phyloP scores from a whole-genome alignment of 2,329 filamentous ascomycete species.

The Stachybotrys elegans region DNA sequence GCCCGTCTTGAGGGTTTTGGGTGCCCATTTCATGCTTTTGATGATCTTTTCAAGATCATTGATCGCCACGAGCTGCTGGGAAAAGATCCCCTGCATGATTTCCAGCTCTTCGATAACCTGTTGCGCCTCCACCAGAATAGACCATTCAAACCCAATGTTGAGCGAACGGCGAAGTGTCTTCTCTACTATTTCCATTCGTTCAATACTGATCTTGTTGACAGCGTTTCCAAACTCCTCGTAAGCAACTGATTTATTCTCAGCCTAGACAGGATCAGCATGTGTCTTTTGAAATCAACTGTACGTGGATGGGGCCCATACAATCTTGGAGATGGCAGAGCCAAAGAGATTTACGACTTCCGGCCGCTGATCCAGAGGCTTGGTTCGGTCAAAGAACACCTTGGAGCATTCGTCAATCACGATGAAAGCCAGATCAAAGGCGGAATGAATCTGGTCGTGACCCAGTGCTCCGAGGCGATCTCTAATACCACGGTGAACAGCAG shows the following conservation, averaged over 20 bases:
- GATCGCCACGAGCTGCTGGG: conserved; percentile 8
- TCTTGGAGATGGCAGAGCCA: conserved; percentile 14
- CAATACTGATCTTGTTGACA: conserved; percentile 16
- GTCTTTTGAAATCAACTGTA: background rate
- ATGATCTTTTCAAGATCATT: conserved; percentile 12
- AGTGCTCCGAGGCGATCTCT: conserved; percentile 25
- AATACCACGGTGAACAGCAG: conserved; percentile 28
- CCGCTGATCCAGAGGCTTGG: conserved; percentile 11
- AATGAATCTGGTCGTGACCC: conserved; percentile 8
- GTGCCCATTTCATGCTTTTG: conserved; percentile 2
- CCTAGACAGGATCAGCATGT: background rate
- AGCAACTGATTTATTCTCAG: conserved; percentile 10
- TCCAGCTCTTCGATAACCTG: conserved; percentile 13
- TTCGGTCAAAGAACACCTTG: conserved; percentile 13
- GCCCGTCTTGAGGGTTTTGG: background rate
- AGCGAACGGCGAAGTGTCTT: conserved; percentile 13
- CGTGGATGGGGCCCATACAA: conserved; percentile 7
- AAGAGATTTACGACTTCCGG: conserved; percentile 12
- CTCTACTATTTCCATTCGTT: conserved; percentile 19
- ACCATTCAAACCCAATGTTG: conserved; percentile 14
- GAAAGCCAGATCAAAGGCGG: conserved; percentile 11
- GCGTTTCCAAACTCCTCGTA: conserved; percentile 13
- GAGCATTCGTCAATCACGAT: conserved; percentile 13
- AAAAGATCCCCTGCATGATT: conserved; percentile 13
- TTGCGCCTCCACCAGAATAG: conserved; percentile 11